Conservation (phyloP, 1,284 basidiomycete genomes). For the Sanghuangporus sanghuang region DNA sequence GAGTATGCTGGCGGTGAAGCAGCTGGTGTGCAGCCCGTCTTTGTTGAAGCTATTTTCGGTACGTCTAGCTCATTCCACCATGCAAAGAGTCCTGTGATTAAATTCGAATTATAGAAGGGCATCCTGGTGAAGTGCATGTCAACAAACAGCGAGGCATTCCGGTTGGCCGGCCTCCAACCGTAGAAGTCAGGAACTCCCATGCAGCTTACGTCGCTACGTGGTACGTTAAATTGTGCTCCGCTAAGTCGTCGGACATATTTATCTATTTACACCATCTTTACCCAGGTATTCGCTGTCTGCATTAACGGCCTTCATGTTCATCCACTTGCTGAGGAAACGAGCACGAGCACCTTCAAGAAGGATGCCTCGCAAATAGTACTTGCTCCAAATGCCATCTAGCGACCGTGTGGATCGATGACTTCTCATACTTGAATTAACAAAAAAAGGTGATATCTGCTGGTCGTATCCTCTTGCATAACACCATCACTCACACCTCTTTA, state of each 20-base stretch:
- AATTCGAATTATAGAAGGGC: conserved; percentile 59
- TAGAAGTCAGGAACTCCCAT: conserved; percentile 94
- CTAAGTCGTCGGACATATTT: conserved; percentile 5
- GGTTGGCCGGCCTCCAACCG: conserved; percentile 77
- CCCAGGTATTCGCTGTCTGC: conserved; percentile 68
- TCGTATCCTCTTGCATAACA: neutral
- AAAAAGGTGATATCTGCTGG: neutral
- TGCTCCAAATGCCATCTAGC: neutral
- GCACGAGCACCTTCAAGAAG: conserved; percentile 9
- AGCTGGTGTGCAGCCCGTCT: conserved; percentile 74
- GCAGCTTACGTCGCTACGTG: conserved; percentile 95
- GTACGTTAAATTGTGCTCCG: conserved; percentile 37
- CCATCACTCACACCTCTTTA: neutral
- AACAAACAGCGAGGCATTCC: conserved; percentile 75
- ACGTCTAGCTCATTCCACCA: neutral
- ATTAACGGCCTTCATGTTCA: conserved; percentile 61
- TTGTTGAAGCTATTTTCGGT: conserved; percentile 86
- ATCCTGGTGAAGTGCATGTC: conserved; percentile 62
- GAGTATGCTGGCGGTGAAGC: conserved; percentile 69
- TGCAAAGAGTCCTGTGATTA: conserved; percentile 14
- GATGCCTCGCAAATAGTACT: conserved; percentile 12
- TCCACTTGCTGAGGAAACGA: conserved; percentile 48
- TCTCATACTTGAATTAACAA: neutral
- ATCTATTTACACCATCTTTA: neutral
- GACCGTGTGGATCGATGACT: neutral